These are phyloP conservation scores for Meira nashicola DNA, from an alignment of 1,284 basidiomycete genomes.

Conservation along the genomic window DNA sequence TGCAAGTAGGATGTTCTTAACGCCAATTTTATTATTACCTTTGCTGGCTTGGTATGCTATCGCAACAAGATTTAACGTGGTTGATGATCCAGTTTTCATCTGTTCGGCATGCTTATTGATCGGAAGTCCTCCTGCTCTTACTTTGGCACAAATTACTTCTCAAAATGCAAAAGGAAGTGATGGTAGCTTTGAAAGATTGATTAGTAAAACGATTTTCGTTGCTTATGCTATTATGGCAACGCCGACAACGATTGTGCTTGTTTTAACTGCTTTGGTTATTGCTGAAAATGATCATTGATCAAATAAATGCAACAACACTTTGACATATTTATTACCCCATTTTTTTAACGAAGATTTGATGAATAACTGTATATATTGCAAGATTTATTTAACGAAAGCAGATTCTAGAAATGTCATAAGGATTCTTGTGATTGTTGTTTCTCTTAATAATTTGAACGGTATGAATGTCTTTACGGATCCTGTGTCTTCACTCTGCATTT, in stretches of 20 bases:
- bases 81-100: slow-evolving; percentile 69
- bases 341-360: too few relatives aligned
- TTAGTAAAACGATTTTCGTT: slow-evolving; percentile 59
- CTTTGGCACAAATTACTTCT: slow-evolving; percentile 70
- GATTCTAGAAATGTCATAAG: too few relatives aligned
- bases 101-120: slow-evolving; percentile 71
- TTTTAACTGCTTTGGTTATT: slow-evolving; percentile 40
- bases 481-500: too few relatives aligned
- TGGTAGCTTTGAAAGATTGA: slow-evolving; percentile 82
- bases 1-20: slow-evolving; percentile 74
- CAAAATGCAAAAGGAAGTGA: slow-evolving; percentile 64
- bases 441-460: too few relatives aligned
- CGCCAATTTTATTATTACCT: slow-evolving; percentile 65
- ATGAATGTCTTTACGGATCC: too few relatives aligned
- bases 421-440: too few relatives aligned
- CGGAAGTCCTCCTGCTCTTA: slow-evolving; percentile 68
- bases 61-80: slow-evolving; percentile 22
- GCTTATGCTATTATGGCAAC: slow-evolving; percentile 44
- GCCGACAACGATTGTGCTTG: slow-evolving; percentile 44
- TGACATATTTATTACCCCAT: too few relatives aligned
- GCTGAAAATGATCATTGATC: slow-evolving; percentile 26
- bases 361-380: too few relatives aligned
- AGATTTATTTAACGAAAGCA: too few relatives aligned
- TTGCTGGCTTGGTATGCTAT: slow-evolving; percentile 39
- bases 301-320: too few relatives aligned